Percentiles rank a stretch among this genome's conserved stretches.
Conservation (phyloP, 139 green algal genomes). For the Volvox africanus region DNA sequence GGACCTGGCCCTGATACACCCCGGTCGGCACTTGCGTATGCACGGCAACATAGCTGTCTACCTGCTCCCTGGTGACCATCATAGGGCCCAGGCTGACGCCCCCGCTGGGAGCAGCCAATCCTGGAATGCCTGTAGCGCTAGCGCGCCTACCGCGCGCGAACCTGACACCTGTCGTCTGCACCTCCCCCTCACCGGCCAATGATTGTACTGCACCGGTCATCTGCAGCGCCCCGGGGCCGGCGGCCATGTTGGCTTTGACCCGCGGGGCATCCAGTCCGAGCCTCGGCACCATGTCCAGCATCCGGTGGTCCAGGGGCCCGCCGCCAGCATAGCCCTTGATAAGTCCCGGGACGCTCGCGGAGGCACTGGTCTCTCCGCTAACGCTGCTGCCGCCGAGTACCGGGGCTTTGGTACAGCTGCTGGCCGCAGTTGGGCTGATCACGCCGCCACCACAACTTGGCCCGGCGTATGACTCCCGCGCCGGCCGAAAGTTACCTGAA, state of each 20-base stretch:
- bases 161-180: not conserved
- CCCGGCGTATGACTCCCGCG: not conserved
- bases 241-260: not conserved
- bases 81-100: not conserved
- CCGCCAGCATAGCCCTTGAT: conserved; percentile 6
- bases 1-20: not conserved
- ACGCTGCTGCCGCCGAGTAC: not conserved
- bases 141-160: not conserved
- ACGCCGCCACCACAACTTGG: not conserved
- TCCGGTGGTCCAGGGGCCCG: not conserved
- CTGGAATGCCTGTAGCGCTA: not conserved
- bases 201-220: not conserved
- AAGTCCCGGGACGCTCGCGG: not conserved
- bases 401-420: too few species aligned
- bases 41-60: not conserved
- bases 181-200: not conserved
- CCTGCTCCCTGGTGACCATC: conserved; percentile 21
- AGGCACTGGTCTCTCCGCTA: not conserved
- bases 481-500: not conserved
- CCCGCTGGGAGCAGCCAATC: not conserved
- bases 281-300: not conserved
- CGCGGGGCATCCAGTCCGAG: not conserved
- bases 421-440: not conserved
- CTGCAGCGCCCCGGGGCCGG: not conserved
- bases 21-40: not conserved